These are phyloP conservation scores for Fraxinus velutina DNA, from an alignment of 305 asterid genomes.

Conservation along the genomic window DNA sequence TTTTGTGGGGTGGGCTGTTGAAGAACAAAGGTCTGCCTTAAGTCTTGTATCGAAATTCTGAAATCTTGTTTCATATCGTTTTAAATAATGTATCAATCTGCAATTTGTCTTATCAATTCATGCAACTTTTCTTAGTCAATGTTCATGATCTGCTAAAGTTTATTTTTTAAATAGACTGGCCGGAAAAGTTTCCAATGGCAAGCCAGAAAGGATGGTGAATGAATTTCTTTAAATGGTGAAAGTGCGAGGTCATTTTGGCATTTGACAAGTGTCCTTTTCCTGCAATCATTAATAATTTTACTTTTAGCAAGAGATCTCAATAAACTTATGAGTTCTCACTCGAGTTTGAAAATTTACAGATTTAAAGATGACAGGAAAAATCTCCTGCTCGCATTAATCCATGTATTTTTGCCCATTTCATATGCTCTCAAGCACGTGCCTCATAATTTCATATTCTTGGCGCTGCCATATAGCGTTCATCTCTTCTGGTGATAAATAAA, in stretches of 20 bases:
- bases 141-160: neutral
- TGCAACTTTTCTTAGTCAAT: neutral
- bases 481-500: neutral
- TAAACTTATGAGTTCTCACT: neutral
- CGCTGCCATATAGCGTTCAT: neutral
- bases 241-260: neutral
- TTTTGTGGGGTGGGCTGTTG: constrained; percentile 9
- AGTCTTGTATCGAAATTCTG: constrained; percentile 7
- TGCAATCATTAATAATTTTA: neutral
- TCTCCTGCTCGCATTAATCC: neutral
- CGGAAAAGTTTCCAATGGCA: constrained; percentile 11
- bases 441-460: neutral
- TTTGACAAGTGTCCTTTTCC: neutral
- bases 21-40: neutral
- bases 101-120: neutral
- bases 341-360: neutral
- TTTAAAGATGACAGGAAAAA: neutral
- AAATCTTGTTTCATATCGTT: neutral
- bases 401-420: neutral
- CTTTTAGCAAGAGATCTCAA: neutral
- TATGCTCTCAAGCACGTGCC: neutral
- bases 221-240: neutral
- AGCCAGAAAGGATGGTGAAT: neutral
- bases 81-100: neutral
- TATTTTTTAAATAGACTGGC: neutral